phyloP scores from a whole-genome alignment of 768 basidiomycete species.

The Pisolithus sp. region DNA sequence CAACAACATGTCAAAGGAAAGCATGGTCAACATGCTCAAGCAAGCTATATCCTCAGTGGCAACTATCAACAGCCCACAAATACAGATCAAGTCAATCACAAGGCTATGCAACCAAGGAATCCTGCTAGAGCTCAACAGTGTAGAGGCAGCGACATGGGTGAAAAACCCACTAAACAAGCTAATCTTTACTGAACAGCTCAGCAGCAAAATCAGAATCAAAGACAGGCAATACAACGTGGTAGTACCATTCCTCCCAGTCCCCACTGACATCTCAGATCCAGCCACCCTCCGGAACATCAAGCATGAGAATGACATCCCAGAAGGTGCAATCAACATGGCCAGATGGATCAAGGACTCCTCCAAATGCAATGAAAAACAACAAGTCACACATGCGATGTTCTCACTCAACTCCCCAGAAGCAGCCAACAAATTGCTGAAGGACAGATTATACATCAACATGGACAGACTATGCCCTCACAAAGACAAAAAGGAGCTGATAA shows the following conservation, averaged over 20 bases:
- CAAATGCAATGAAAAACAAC: slow-evolving; percentile 10
- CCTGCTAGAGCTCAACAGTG: slow-evolving; percentile 7
- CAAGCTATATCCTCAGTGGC: no score
- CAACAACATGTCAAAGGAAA: no score
- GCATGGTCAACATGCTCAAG: no score
- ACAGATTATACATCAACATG: no score
- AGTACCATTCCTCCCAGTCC: slow-evolving; percentile 18
- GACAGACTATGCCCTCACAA: no score
- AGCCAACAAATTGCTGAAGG: no score
- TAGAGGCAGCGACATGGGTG: slow-evolving; percentile 14
- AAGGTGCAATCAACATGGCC: slow-evolving; percentile 4
- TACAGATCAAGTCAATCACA: background rate
- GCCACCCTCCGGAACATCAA: slow-evolving; percentile 6
- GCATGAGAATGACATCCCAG: slow-evolving; percentile 5
- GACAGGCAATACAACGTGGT: slow-evolving; percentile 5
- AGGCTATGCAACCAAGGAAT: slow-evolving; percentile 9
- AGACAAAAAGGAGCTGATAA: no score
- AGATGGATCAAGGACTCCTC: slow-evolving; percentile 23
- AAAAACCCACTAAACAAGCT: background rate
- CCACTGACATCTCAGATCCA: slow-evolving; percentile 5
- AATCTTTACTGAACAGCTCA: slow-evolving; percentile 1
- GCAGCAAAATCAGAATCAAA: no score
- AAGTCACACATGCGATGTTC: slow-evolving; percentile 17
- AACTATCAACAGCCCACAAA: no score
- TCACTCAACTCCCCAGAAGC: no score